These are phyloP conservation scores for Linderniella brevidens DNA, from an alignment of 257 asterid genomes.

Conservation along the genomic window DNA sequence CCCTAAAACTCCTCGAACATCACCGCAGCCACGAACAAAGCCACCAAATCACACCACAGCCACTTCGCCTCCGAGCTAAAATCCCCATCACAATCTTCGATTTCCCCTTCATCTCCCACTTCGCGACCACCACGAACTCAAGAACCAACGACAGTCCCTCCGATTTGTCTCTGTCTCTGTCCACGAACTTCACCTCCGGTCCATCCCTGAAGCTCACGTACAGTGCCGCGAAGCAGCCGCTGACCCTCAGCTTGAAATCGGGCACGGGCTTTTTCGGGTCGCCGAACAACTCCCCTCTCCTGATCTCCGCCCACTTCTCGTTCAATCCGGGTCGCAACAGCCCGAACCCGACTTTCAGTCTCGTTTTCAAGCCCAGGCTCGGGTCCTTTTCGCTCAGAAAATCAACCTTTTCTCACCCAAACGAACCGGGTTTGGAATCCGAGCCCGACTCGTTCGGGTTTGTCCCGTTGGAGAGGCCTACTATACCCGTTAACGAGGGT, in stretches of 20 bases:
- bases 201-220: conserved; percentile 68
- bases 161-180: conserved; percentile 64
- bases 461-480: no score
- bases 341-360: conserved; percentile 54
- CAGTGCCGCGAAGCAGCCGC: conserved; percentile 24
- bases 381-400: conserved; percentile 71
- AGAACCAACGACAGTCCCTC: conserved; percentile 32
- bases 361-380: conserved; percentile 51
- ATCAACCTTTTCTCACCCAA: conserved; percentile 26
- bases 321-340: conserved; percentile 35
- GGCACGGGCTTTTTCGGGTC: conserved; percentile 78
- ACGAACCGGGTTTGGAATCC: conserved; percentile 10
- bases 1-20: conserved; percentile 40
- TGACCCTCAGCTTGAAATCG: conserved; percentile 57
- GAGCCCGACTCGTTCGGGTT: conserved; percentile 4
- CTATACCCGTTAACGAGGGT: no score
- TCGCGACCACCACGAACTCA: conserved; percentile 51
- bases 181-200: conserved; percentile 52
- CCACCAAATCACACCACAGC: conserved; percentile 18
- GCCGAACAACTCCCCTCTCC: conserved; percentile 57
- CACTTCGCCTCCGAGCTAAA: conserved; percentile 68
- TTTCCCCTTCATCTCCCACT: conserved; percentile 65
- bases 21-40: conserved; percentile 8
- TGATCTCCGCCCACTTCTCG: conserved; percentile 61
- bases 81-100: conserved; percentile 62